These are phyloP conservation scores for Lablab purpureus DNA, from an alignment of 306 rosid species.

Conservation along the genomic window DNA sequence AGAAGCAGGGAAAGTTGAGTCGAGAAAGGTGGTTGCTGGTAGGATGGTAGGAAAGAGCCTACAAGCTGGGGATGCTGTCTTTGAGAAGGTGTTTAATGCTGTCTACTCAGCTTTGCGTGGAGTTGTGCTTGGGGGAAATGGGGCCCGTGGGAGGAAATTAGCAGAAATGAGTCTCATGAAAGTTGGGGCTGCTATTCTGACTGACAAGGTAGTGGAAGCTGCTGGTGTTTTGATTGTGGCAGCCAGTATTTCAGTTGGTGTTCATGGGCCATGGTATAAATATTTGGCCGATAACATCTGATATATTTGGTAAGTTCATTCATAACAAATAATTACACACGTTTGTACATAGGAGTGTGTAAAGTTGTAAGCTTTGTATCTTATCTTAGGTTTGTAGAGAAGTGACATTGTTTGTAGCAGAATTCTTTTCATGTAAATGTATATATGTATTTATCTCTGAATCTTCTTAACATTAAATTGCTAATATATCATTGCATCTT, in stretches of 20 bases:
- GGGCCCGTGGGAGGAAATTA: slow-evolving; percentile 67
- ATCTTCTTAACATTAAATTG: slow-evolving; percentile 7
- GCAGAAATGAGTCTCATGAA: slow-evolving; percentile 76
- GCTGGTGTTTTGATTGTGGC: slow-evolving; percentile 80
- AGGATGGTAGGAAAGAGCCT: slow-evolving; percentile 84
- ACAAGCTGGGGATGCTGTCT: slow-evolving; percentile 88
- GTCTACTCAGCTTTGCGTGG: slow-evolving; percentile 76
- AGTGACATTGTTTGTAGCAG: slow-evolving; percentile 41
- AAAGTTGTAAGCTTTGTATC: slow-evolving; percentile 44
- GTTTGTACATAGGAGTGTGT: slow-evolving; percentile 56
- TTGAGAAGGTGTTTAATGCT: slow-evolving; percentile 76
- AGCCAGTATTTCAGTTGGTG: slow-evolving; percentile 74
- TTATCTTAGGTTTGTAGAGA: slow-evolving; percentile 40
- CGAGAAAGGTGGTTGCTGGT: slow-evolving; percentile 66
- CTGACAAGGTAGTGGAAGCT: slow-evolving; percentile 69
- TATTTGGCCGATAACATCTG: slow-evolving; percentile 53
- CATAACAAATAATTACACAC: slow-evolving; percentile 30
- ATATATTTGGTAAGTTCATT: slow-evolving; percentile 41
- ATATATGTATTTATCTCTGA: slow-evolving; percentile 20
- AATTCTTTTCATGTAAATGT: slow-evolving; percentile 51
- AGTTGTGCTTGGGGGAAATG: slow-evolving; percentile 79
- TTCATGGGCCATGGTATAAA: slow-evolving; percentile 88
- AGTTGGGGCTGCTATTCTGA: slow-evolving; percentile 72
- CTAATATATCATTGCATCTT: slow-evolving; percentile 15
- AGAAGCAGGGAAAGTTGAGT: slow-evolving; percentile 52